These are phyloP conservation scores for Salvia hispanica DNA, from an alignment of 257 asterid genomes.

Conservation along the genomic window DNA sequence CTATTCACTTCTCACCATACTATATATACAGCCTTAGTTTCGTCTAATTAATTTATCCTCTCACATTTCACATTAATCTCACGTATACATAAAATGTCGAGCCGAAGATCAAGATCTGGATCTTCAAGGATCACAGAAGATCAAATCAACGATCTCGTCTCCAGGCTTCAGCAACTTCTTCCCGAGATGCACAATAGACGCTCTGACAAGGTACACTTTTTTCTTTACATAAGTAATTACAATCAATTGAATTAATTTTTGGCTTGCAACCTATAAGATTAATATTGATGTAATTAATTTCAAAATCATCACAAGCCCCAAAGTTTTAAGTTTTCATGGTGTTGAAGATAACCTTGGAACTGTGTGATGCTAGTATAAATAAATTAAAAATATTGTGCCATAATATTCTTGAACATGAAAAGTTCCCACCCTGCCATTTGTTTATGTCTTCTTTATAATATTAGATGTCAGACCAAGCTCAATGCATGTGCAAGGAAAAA, in stretches of 20 bases:
- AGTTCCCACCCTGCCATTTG: slow-evolving; percentile 16
- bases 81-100: slow-evolving; percentile 43
- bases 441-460: not conserved
- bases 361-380: no score
- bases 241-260: not conserved
- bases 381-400: not conserved
- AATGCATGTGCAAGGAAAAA: slow-evolving; percentile 25
- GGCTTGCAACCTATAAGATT: no score
- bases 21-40: no score
- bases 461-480: slow-evolving; percentile 27
- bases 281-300: not conserved
- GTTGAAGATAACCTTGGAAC: slow-evolving; percentile 45
- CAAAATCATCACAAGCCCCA: slow-evolving; percentile 32
- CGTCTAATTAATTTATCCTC: no score
- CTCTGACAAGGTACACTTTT: slow-evolving; percentile 53
- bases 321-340: slow-evolving; percentile 20
- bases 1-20: not conserved
- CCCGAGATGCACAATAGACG: slow-evolving; percentile 52
- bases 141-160: slow-evolving; percentile 58
- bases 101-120: slow-evolving; percentile 58
- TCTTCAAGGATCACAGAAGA: slow-evolving; percentile 56
- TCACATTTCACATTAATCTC: no score
- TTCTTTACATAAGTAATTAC: no score
- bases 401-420: slow-evolving; percentile 20
- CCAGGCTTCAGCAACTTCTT: slow-evolving; percentile 63